A percentile compares a stretch with the other conserved stretches of the same genome.
phyloP scores from a whole-genome alignment of 306 rosid genomes.

The Inga oerstediana region DNA sequence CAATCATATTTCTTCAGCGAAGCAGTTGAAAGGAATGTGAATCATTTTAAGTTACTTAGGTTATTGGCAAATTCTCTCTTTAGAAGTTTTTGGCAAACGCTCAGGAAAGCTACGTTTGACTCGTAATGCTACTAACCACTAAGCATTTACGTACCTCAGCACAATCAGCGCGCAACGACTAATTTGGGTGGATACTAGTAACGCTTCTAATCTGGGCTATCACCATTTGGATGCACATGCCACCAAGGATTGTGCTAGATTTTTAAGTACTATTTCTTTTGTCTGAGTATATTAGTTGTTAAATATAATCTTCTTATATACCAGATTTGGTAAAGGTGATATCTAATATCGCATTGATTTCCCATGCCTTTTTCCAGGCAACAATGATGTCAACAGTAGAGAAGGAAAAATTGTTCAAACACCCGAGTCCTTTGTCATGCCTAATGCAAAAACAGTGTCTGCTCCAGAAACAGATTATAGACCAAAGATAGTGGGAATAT shows the following conservation, averaged over 20 bases:
- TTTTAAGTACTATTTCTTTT: neutral
- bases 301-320: neutral
- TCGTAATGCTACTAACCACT: neutral
- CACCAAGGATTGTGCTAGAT: neutral
- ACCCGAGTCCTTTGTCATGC: constrained; percentile 9
- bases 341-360: constrained; percentile 17
- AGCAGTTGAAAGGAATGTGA: neutral
- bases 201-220: neutral
- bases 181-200: neutral
- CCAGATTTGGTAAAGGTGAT: constrained; percentile 5
- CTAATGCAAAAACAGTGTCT: constrained; percentile 31
- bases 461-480: constrained; percentile 34
- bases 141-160: neutral
- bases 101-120: neutral
- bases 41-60: neutral
- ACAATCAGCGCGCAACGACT: neutral
- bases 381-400: constrained; percentile 5
- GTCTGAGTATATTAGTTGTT: neutral
- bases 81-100: neutral
- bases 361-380: constrained; percentile 37
- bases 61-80: neutral
- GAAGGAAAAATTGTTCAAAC: constrained; percentile 21
- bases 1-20: neutral
- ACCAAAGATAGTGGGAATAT: constrained; percentile 78
- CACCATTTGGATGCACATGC: neutral